Evolutionary conservation across 2,329 filamentous ascomycete genomes (phyloP).

Genomic region (Arthrobotrys sphaeroides): DNA sequence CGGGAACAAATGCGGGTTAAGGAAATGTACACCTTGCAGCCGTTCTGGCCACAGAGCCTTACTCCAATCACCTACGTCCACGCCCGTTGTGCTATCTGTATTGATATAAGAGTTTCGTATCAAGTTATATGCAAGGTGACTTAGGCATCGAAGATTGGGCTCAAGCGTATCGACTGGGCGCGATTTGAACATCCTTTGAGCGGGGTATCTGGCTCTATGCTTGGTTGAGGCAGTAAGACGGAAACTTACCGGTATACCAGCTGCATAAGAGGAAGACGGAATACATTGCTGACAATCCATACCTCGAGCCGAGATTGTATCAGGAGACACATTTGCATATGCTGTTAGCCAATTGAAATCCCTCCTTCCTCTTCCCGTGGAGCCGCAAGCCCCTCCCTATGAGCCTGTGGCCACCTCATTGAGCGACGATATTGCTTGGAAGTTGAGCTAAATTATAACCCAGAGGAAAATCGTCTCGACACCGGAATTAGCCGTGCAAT

Average conservation of each 20-base stretch:
- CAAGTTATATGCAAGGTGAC: background rate
- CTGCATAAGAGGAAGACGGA: background rate
- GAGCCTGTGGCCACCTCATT: background rate
- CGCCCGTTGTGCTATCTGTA: no score
- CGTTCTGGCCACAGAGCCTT: no score
- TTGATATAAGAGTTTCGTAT: background rate
- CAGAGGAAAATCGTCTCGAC: background rate
- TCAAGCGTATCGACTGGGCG: background rate
- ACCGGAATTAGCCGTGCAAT: background rate
- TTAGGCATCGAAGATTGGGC: background rate
- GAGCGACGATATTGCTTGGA: no score
- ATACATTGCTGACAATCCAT: background rate
- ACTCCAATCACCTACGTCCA: background rate
- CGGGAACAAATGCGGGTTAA: no score
- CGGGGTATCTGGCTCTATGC: background rate
- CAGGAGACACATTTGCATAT: slow-evolving; percentile 22
- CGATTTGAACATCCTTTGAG: background rate
- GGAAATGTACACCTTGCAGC: no score
- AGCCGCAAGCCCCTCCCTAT: background rate
- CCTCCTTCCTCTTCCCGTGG: background rate
- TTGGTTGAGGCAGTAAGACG: background rate
- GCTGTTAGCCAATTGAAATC: background rate
- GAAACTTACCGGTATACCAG: background rate
- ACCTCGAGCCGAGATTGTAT: slow-evolving; percentile 25
- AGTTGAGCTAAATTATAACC: background rate